Evolutionary conservation across 371 early-diverging fungal genomes (phyloP), one percentile per base, ranked within the genome.

Genomic region (Rhizopus sp.): DNA sequence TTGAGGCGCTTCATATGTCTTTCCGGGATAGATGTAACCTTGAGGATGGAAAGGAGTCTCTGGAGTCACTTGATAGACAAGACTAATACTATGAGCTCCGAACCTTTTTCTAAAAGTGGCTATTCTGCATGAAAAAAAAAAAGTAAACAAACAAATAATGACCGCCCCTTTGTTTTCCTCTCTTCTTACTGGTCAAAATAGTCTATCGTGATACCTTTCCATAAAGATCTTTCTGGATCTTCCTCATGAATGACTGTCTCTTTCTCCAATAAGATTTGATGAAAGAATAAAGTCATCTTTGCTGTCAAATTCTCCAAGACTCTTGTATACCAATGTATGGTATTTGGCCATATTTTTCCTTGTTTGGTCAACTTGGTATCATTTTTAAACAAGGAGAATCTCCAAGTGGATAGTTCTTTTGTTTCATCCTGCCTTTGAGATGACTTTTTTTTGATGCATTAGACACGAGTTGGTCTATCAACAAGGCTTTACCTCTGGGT

Each of bases 211-310:
- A 82, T 51, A 5, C 75, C 75, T 49, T 77, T 81, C 88, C 88
- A 88, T 16, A 88, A 58, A 6, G 76, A 57, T 34, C 75, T 69
- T 53, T 72, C 70, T 6, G 75, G 72, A 30, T 81, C 80, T 48
- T 85, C 83, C 0, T 84, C 83, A 0, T 68, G 74, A 12, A 83
- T 44, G 1, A 77, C 57, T 5, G 62, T 57, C 54, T 88, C 85
- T 54, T 79, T 82, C 33, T 83, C 81, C 47, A 86, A 46, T 41
- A 88, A 50, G 23, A 73, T 70, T 44, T 71, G 63, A 66, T 80
- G 79, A 62, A 86, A 88, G 53, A 82, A 88, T 7, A 88, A 64
- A 0, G 88, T 85, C 79, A 84, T 80, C 56, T 82, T 86, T 2
- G 85, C 73, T 29, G 72, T 80, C 46, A 85, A 65, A 60, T 83